Evolutionary conservation across 805 yeast genomes (phyloP), one percentile per base, ranked within the genome.

Genomic region (Suhomyces sp.): DNA sequence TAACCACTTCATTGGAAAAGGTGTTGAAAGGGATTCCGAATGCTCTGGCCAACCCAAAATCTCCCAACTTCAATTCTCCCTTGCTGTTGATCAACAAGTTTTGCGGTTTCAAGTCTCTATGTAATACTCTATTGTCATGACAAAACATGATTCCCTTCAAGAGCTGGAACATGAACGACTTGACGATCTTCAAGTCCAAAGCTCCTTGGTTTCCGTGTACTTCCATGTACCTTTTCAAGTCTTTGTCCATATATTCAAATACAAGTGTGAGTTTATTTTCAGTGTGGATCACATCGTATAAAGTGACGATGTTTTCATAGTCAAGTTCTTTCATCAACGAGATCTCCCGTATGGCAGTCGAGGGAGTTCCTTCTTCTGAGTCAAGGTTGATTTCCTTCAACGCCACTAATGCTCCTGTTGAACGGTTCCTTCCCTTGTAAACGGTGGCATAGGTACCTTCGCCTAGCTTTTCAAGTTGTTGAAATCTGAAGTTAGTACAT

Each of bases 391-490:
- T 94, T 69, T 94, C 98, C 68, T 94, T 94, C 63, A 94, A 77
- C 0, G 99, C 99, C 17, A 94, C 99, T 17, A 92, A 78, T 51
- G 89, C 91, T 48, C 91, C 97, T 27, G 92, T 87, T 63, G 86
- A 83, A 57, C 89, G 83, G 69, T 89, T 94, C 65, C 90, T 83
- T 41, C 88, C 99, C 65, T 93, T 94, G 76, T 93, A 94, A 33
- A 94, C 99, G n/a, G 97, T 96, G 62, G 99, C 99, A 72, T 94
- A 94, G 0, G 99, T 90, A 47, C 97, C 97, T 72, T 90, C 97
- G 41, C 97, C 97, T 38, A 90, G 80, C 74, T 90, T 90, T 68
- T 90, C 97, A 51, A 89, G 81, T 69, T 75, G 79, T 59, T 75
- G 79, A 62, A 75, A 75, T 59, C 77, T 72, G 56, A 17, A 53